Conservation (phyloP, 345 rosid species). For the Aquilaria sinensis region DNA sequence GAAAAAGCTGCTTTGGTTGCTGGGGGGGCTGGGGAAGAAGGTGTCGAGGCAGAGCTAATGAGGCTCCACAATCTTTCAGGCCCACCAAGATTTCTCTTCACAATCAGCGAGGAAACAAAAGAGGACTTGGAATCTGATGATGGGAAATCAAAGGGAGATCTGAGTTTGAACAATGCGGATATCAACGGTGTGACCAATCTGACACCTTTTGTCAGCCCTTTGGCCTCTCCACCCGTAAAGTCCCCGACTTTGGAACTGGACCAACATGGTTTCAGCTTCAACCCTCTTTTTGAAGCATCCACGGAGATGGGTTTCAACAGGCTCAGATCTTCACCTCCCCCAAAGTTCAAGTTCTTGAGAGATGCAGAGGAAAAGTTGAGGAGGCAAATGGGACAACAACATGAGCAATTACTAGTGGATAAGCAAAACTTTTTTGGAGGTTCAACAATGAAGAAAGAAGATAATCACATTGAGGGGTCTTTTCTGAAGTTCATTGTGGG, state of each 20-base stretch:
- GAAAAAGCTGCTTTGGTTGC: conserved; percentile 21
- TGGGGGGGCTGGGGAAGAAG: conserved; percentile 27
- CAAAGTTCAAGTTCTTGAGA: conserved; percentile 89
- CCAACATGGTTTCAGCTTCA: conserved; percentile 51
- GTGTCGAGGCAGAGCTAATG: conserved; percentile 81
- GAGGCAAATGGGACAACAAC: conserved; percentile 54
- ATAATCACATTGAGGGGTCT: conserved; percentile 33
- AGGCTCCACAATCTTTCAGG: conserved; percentile 79
- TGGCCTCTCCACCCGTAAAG: conserved; percentile 66
- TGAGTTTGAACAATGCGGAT: conserved; percentile 59
- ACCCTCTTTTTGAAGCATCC: conserved; percentile 80
- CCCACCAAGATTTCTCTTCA: conserved; percentile 88
- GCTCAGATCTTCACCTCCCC: conserved; percentile 76
- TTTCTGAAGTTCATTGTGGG: conserved; percentile 49
- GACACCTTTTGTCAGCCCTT: conserved; percentile 53
- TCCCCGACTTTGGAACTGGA: conserved; percentile 33
- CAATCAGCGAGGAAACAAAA: conserved; percentile 90
- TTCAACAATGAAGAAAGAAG: conserved; percentile 8
- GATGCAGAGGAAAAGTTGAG: conserved; percentile 86
- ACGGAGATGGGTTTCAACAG: conserved; percentile 46
- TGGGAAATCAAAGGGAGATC: conserved; percentile 52
- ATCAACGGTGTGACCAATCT: conserved; percentile 42
- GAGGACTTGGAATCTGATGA: conserved; percentile 96
- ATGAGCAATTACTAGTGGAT: conserved; percentile 27
- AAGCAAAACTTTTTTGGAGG: conserved; percentile 20